Percentiles rank a stretch among this genome's conserved stretches.
Conservation (phyloP, 2,329 filamentous ascomycete genomes). For the Hymenoscyphus occultus region DNA sequence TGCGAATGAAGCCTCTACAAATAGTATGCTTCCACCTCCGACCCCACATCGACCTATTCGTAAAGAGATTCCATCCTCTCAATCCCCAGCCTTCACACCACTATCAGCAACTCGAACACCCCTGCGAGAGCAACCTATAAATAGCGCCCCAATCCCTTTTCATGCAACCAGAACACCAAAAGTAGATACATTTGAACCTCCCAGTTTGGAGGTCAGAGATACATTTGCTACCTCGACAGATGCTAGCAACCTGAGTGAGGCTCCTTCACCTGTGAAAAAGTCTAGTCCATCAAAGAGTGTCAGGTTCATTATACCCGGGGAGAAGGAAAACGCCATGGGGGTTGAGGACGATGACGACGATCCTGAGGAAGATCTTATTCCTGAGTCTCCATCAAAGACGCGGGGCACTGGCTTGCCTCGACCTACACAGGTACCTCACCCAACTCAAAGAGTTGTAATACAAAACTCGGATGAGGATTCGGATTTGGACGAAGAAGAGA, state of each 20-base stretch:
- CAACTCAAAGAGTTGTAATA: background rate
- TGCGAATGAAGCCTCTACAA: conserved; percentile 6
- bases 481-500: conserved; percentile 14
- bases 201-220: conserved; percentile 30
- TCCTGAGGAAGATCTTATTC: background rate
- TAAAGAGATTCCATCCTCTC: conserved; percentile 35
- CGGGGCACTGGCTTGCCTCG: background rate
- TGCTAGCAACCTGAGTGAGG: conserved; percentile 19
- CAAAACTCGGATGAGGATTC: conserved; percentile 19
- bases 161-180: conserved; percentile 16
- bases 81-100: conserved; percentile 35
- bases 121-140: conserved; percentile 27
- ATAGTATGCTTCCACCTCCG: conserved; percentile 27
- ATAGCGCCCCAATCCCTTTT: conserved; percentile 29
- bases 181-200: conserved; percentile 19
- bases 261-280: conserved; percentile 23
- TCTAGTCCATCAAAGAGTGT: conserved; percentile 33
- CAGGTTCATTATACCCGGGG: conserved; percentile 27
- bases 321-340: conserved; percentile 7
- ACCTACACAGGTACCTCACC: background rate
- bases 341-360: background rate
- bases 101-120: conserved; percentile 24
- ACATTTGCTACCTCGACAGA: conserved; percentile 27
- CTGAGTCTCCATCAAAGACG: background rate
- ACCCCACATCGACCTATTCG: conserved; percentile 28